Evolutionary conservation across 345 rosid genomes (phyloP).

Genomic region (Clarkia xantiana): DNA sequence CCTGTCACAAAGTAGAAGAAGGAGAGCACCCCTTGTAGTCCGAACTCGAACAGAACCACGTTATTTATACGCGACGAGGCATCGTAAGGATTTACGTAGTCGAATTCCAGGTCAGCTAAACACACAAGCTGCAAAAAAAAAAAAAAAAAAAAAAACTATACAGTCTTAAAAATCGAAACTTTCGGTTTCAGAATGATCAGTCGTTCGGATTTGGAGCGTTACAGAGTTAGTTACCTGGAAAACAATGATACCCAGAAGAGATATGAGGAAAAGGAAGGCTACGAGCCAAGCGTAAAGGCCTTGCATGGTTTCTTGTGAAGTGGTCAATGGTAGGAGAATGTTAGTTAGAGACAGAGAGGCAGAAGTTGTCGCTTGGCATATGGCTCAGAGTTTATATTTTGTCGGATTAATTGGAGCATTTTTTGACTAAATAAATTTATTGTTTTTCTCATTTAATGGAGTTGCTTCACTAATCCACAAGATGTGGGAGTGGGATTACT

Average conservation of each 20-base stretch:
- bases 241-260: conserved; percentile 11
- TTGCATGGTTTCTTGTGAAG: conserved; percentile 7
- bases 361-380: too few species aligned
- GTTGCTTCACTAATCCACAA: too few species aligned
- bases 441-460: too few species aligned
- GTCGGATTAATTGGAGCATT: too few species aligned
- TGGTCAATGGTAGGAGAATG: too few species aligned
- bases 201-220: neutral
- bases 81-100: conserved; percentile 66
- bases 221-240: conserved; percentile 10
- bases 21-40: conserved; percentile 38
- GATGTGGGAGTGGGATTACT: too few species aligned
- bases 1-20: conserved; percentile 41
- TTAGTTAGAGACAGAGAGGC: too few species aligned
- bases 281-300: conserved; percentile 14
- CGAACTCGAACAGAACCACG: conserved; percentile 43
- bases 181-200: neutral
- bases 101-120: conserved; percentile 66
- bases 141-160: neutral
- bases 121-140: conserved; percentile 47
- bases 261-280: conserved; percentile 15
- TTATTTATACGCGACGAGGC: conserved; percentile 51
- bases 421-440: too few species aligned
- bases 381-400: too few species aligned
- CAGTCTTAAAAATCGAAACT: neutral